A percentile compares a stretch with the other conserved stretches of the same genome.
These are phyloP conservation scores for Cercophora scortea DNA, from an alignment of 495 filamentous ascomycete species.

Conservation along the genomic window DNA sequence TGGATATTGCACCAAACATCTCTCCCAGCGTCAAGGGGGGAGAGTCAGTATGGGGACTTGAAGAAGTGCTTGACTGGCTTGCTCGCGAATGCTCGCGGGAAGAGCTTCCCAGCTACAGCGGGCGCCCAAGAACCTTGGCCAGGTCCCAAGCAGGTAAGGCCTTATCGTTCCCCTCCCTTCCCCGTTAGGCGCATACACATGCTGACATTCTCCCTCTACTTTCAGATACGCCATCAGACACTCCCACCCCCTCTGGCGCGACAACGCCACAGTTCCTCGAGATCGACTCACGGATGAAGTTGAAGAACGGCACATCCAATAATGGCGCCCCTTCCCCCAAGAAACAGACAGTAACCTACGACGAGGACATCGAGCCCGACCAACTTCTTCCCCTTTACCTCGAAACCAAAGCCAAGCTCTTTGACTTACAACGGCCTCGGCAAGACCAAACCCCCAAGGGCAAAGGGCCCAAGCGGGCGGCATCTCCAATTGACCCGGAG, in stretches of 20 bases:
- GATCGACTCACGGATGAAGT: conserved; percentile 21
- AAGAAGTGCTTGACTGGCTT: conserved; percentile 83
- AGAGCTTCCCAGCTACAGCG: conserved; percentile 66
- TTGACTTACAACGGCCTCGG: conserved; percentile 59
- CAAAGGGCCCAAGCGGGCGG: conserved; percentile 21
- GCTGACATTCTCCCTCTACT: not conserved
- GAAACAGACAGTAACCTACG: conserved; percentile 33
- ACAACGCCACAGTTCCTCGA: conserved; percentile 38
- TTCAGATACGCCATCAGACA: conserved; percentile 37
- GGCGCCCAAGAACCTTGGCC: conserved; percentile 19
- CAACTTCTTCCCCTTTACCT: conserved; percentile 70
- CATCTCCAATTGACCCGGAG: conserved; percentile 33
- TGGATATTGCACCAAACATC: conserved; percentile 49
- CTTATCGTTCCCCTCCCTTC: not conserved
- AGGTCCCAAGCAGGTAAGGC: conserved; percentile 27
- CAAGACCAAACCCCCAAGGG: conserved; percentile 36
- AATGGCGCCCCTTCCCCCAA: conserved; percentile 19
- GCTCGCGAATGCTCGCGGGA: conserved; percentile 58
- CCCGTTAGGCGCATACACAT: not conserved
- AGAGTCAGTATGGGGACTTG: conserved; percentile 72
- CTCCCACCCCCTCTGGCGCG: conserved; percentile 37
- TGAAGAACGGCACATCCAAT: conserved; percentile 22
- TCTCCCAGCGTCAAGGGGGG: conserved; percentile 35
- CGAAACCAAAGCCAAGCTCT: conserved; percentile 61
- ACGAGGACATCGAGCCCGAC: conserved; percentile 60